Conservation (phyloP, 768 basidiomycete species). For the Auriculariales sp. region DNA sequence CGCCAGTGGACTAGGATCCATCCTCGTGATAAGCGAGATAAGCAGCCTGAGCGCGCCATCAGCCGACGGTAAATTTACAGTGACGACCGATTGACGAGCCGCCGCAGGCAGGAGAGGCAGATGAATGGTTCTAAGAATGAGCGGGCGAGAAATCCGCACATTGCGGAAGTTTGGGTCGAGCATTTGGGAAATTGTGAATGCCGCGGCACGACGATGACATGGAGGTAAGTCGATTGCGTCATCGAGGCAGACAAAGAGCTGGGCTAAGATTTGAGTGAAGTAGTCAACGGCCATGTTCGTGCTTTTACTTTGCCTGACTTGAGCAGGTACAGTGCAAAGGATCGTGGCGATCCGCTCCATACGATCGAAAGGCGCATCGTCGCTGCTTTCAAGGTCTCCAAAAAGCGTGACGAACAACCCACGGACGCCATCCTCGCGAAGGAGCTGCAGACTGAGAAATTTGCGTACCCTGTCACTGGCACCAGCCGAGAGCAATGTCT, state of each 20-base stretch:
- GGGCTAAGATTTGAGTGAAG: conserved; percentile 37
- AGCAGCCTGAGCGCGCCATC: conserved; percentile 31
- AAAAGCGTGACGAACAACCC: conserved; percentile 60
- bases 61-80: not conserved
- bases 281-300: conserved; percentile 36
- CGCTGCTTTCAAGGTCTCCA: conserved; percentile 38
- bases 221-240: conserved; percentile 20
- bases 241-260: conserved; percentile 35
- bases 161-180: conserved; percentile 20
- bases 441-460: conserved; percentile 56
- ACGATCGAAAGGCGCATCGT: conserved; percentile 47
- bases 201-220: conserved; percentile 42
- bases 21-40: conserved; percentile 47
- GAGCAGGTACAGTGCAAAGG: conserved; percentile 45
- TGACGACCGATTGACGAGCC: not conserved
- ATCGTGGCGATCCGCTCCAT: conserved; percentile 58
- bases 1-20: conserved; percentile 63
- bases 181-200: conserved; percentile 57
- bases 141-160: conserved; percentile 5
- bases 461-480: too few species aligned
- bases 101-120: conserved; percentile 26
- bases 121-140: conserved; percentile 38
- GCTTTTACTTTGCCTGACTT: conserved; percentile 14
- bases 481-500: too few species aligned
- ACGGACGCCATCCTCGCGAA: conserved; percentile 53